Evolutionary conservation across 371 early-diverging fungal species (phyloP).

Genomic region (Conidiobolus incongruus): DNA sequence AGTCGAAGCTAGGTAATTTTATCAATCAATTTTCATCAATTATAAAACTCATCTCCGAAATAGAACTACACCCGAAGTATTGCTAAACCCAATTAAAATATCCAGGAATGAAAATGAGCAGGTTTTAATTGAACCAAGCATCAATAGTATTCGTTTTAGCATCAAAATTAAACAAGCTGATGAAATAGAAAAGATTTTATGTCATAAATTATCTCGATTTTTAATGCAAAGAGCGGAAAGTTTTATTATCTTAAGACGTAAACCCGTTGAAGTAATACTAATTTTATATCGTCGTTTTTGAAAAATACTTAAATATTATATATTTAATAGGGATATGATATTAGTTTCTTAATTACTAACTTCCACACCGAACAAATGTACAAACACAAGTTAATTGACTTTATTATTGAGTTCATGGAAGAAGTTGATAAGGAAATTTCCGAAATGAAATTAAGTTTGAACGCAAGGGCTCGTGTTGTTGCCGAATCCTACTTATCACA

Average conservation of each 20-base stretch:
- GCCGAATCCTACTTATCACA: slow-evolving; percentile 54
- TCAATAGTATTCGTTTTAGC: slow-evolving; percentile 83
- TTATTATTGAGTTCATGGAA: slow-evolving; percentile 95
- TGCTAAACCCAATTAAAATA: slow-evolving; percentile 74
- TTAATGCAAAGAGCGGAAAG: slow-evolving; percentile 90
- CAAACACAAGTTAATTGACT: slow-evolving; percentile 94
- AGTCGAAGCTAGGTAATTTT: slow-evolving; percentile 67
- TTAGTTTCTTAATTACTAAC: slow-evolving; percentile 87
- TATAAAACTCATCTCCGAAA: background rate
- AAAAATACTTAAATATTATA: background rate
- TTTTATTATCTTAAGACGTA: slow-evolving; percentile 84
- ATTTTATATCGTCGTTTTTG: background rate
- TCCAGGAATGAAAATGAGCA: slow-evolving; percentile 88
- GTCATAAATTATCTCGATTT: slow-evolving; percentile 91
- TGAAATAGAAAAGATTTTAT: slow-evolving; percentile 84
- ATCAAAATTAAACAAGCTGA: slow-evolving; percentile 96
- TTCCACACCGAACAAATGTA: slow-evolving; percentile 90
- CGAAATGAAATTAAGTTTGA: slow-evolving; percentile 91
- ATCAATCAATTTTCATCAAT: background rate
- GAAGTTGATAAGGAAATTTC: slow-evolving; percentile 96
- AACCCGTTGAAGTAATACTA: slow-evolving; percentile 51
- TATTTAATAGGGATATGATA: slow-evolving; percentile 64
- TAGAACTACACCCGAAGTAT: slow-evolving; percentile 55
- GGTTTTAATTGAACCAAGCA: slow-evolving; percentile 77
- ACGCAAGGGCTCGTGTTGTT: slow-evolving; percentile 84